A percentile compares a stretch with the other conserved stretches of the same genome.
Evolutionary conservation across 2,329 filamentous ascomycete species (phyloP).

Genomic region (Neopestalotiopsis sp.): DNA sequence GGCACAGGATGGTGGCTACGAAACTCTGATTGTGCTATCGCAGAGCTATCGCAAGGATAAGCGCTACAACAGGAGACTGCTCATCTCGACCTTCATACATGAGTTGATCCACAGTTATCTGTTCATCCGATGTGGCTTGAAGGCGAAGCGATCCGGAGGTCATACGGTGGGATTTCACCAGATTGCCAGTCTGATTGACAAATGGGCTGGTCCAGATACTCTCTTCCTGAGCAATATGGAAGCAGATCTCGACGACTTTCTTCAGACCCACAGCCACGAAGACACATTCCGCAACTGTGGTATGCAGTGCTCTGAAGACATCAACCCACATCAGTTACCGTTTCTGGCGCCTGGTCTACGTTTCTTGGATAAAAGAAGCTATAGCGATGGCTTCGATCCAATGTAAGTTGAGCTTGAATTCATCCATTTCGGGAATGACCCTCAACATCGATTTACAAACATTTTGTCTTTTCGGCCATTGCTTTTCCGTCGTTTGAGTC

Average conservation of each 20-base stretch:
- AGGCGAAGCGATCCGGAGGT: constrained; percentile 59
- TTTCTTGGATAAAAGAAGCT: constrained; percentile 9
- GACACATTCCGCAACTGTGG: constrained; percentile 2
- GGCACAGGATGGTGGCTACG: constrained; percentile 55
- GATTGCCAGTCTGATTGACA: constrained; percentile 65
- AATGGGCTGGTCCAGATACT: constrained; percentile 62
- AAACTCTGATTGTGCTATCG: constrained; percentile 67
- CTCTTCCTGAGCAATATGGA: constrained; percentile 64
- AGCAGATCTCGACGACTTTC: constrained; percentile 63
- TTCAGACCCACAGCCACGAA: background rate
- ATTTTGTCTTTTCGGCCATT: background rate
- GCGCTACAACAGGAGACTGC: constrained; percentile 62
- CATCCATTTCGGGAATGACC: background rate
- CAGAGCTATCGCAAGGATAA: constrained; percentile 60
- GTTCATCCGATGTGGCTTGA: constrained; percentile 65
- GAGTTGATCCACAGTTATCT: constrained; percentile 72
- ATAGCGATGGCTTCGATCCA: constrained; percentile 6
- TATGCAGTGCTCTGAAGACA: constrained; percentile 10
- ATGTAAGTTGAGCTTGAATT: background rate
- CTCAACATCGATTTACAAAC: background rate
- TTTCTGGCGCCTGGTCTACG: background rate
- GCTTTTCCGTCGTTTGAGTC: background rate
- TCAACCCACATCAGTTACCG: background rate
- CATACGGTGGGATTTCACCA: constrained; percentile 64
- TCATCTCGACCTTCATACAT: constrained; percentile 69